Conservation (phyloP, 345 rosid genomes). For the Eucalyptus tenuipes region DNA sequence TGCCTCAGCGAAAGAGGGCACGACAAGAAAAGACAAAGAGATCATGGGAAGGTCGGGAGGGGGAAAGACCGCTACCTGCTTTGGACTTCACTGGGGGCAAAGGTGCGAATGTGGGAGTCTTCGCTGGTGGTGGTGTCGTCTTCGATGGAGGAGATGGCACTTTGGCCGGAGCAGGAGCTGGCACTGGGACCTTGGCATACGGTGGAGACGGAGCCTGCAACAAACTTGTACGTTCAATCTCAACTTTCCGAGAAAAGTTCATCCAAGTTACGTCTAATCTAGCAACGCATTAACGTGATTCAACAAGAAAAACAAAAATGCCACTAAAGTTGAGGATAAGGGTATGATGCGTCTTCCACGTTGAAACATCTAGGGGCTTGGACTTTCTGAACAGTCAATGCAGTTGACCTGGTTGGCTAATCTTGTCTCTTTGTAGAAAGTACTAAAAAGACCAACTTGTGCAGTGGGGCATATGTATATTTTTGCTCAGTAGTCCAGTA, state of each 20-base stretch:
- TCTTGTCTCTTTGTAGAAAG: neutral
- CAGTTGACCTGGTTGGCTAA: neutral
- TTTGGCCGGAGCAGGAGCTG: neutral
- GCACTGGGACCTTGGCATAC: neutral
- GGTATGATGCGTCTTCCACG: neutral
- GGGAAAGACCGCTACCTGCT: slow-evolving; percentile 23
- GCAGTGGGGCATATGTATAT: neutral
- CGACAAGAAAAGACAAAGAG: neutral
- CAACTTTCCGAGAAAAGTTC: neutral
- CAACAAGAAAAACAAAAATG: neutral
- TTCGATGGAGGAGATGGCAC: neutral
- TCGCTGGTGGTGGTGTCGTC: slow-evolving; percentile 1
- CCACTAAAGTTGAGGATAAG: neutral
- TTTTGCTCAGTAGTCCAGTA: neutral
- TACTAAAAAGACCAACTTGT: neutral
- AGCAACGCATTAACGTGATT: neutral
- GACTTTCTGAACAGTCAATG: neutral
- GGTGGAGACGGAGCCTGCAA: neutral
- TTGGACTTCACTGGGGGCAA: slow-evolving; percentile 36
- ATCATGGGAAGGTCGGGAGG: neutral
- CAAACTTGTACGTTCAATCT: neutral
- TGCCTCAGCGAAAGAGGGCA: neutral
- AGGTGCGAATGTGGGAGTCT: slow-evolving; percentile 5
- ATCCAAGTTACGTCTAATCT: neutral
- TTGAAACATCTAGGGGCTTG: neutral